Evolutionary conservation across 495 filamentous ascomycete genomes (phyloP), one percentile per base, ranked within the genome.

Genomic region (Aspergillus funiculosus): DNA sequence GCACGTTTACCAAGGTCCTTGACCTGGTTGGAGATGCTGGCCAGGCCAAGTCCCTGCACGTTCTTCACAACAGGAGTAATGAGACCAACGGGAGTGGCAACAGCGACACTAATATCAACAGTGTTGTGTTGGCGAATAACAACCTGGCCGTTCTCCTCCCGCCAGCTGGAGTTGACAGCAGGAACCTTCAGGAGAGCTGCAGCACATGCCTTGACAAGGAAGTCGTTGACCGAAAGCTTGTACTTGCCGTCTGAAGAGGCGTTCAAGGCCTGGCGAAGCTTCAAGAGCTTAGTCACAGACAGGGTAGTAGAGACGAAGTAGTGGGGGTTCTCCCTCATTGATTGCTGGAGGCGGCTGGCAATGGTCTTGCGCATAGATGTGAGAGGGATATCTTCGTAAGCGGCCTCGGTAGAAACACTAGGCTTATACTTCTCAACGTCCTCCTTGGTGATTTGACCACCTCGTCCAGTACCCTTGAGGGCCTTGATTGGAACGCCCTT

Each of bases 191-290:
- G 82, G 60, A 82, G 86, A 41, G 92, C 94, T 47, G 85, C 74
- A 42, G 80, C 88, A 36, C 89, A 83, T 36, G 94, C 92, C 78
- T 99, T 99, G 77, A 99, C 85, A 28, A 99, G 75, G 79, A 99
- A 99, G 71, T 99, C 92, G 66, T 99, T 99, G 69, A 99, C 86
- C 11, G 89, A 95, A 25, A 99, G 87, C 79, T 95, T 97, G 80
- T 94, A 97, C 63, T 87, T 82, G 68, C 92, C 92, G 37, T 94
- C 85, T 6, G 87, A 69, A 17, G 84, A 81, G 59, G 80, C 76
- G 71, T 99, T 99, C 48, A 99, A 81, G 30, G 92, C 88, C 71
- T 88, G 82, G 58, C 92, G 89, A 46, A 99, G 87, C 73, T 95
- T 96, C 43, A 95, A 68, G 17, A 99, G 86, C 77, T 97, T 97